A percentile compares a stretch with the other conserved stretches of the same genome.
These are phyloP conservation scores for Leccinum sublutescens DNA, from an alignment of 768 basidiomycete species.

Conservation along the genomic window DNA sequence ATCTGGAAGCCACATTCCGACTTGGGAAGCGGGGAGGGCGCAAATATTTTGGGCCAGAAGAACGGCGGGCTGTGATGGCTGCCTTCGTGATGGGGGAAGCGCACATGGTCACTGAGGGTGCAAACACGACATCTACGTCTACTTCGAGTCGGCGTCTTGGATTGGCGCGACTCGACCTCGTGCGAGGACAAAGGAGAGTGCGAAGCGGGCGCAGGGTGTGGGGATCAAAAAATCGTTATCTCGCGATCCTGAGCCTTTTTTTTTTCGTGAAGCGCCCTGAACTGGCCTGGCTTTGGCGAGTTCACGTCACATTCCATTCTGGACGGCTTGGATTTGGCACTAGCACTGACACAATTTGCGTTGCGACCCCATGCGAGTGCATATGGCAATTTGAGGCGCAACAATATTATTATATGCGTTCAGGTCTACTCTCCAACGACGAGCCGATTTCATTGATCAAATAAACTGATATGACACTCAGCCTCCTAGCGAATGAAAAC, in stretches of 20 bases:
- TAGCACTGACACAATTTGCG: conserved; percentile 8
- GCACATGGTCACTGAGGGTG: neutral
- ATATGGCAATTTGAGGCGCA: conserved; percentile 5
- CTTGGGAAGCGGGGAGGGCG: conserved; percentile 15
- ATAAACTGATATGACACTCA: conserved; percentile 13
- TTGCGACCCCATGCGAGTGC: conserved; percentile 5
- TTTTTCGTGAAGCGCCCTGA: conserved; percentile 10
- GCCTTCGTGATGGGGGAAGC: conserved; percentile 19
- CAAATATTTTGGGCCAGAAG: conserved; percentile 12
- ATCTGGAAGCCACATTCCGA: conserved; percentile 18
- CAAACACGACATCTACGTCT: neutral
- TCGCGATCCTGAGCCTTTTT: conserved; percentile 28
- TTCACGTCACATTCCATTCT: conserved; percentile 28
- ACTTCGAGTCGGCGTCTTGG: conserved; percentile 19
- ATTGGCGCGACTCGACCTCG: conserved; percentile 21
- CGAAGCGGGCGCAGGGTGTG: neutral
- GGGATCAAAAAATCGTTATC: conserved; percentile 28
- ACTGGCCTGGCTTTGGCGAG: conserved; percentile 17
- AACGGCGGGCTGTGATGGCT: conserved; percentile 15
- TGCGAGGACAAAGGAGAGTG: conserved; percentile 13
- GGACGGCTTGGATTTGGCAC: conserved; percentile 4
- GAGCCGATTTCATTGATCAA: conserved; percentile 29
- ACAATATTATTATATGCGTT: neutral
- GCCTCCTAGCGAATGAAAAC: conserved; percentile 14
- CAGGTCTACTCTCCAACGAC: conserved; percentile 12